Base-by-base conservation (phyloP, 352 stramenopile genomes). In the Globisporangium solare region DNA sequence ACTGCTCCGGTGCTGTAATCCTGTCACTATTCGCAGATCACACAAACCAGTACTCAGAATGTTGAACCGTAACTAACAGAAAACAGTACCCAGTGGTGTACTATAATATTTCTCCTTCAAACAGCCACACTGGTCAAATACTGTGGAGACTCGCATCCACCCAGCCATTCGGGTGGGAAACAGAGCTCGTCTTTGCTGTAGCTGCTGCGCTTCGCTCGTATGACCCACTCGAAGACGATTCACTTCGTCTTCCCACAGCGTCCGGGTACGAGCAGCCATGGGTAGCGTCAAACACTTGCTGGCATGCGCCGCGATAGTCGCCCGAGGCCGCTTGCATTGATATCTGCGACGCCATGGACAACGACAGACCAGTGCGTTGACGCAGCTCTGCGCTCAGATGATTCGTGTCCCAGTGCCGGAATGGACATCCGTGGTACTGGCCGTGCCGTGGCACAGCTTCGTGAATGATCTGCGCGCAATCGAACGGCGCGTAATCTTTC, bases 381-480 rank as follows among this genome's bases (percentile, higher is more conserved):
- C 51, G 49, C n/a, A 94, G 45, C 59, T 92, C 74, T 6, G 58
- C 49, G 12, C 66, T 57, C 31, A 94, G 63, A 1, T 67, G 71
- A 18, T 51, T 32, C 4, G 31, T 47, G 31, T 86, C 74, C 85
- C 85, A 94, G 55, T 92, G 75, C 46, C 76, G 78, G 58, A 93
- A 95, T 5, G 85, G 85, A 57, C 85, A 95, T 10, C 85, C 85
- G 53, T 95, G 83, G 51, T 85, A 99, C 67, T 87, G 93, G 43
- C 85, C 85, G 10, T 86, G 66, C 7, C 70, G 68, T 31, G 81
- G 85, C 17, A 70, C 55, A 5, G 58, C 46, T 3, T 71, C 64
- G 1, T 62, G 54, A 40, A 87, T 79, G 41, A 95, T 88, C 35
- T 83, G 63, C 27, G 68, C 42, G 50, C 85, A 95, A 41, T 74